Conservation (phyloP, 768 basidiomycete species). For the Rhodotorula babjevae region DNA sequence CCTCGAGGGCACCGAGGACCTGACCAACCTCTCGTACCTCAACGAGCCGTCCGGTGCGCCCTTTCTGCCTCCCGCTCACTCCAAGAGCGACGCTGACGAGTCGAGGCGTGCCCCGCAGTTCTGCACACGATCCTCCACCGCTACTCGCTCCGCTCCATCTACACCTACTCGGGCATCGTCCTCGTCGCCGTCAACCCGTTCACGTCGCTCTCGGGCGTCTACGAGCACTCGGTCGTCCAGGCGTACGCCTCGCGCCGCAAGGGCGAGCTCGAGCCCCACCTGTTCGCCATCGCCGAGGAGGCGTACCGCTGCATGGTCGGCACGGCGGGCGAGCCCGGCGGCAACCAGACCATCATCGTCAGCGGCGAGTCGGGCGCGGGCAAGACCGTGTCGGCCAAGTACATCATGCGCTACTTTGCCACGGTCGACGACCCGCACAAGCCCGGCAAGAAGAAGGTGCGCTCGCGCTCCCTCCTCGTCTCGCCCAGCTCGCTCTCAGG, state of each 20-base stretch:
- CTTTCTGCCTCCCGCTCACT: no score
- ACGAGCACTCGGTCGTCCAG: conserved; percentile 94
- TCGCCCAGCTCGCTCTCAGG: not conserved
- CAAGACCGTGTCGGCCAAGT: conserved; percentile 98
- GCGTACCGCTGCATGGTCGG: conserved; percentile 96
- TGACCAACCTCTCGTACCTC: conserved; percentile 93
- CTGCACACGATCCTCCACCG: conserved; percentile 94
- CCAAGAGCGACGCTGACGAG: not conserved
- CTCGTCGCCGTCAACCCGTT: conserved; percentile 99
- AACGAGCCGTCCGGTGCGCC: conserved; percentile 89
- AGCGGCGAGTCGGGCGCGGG: conserved; percentile 99
- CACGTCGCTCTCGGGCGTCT: conserved; percentile 85
- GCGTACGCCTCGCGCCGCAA: conserved; percentile 86
- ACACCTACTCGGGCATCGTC: conserved; percentile 98
- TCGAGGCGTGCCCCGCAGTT: conserved; percentile 54
- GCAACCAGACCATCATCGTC: conserved; percentile 98
- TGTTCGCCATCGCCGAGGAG: conserved; percentile 99
- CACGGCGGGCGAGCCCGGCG: conserved; percentile 52
- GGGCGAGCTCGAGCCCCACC: conserved; percentile 92
- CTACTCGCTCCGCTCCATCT: conserved; percentile 94
- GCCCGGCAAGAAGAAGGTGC: conserved; percentile 46
- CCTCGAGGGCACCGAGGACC: conserved; percentile 92
- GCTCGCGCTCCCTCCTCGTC: not conserved
- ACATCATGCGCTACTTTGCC: conserved; percentile 98
- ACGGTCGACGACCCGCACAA: conserved; percentile 81